Evolutionary conservation across 441 rosid species (phyloP).

Genomic region (Erodium texanum): DNA sequence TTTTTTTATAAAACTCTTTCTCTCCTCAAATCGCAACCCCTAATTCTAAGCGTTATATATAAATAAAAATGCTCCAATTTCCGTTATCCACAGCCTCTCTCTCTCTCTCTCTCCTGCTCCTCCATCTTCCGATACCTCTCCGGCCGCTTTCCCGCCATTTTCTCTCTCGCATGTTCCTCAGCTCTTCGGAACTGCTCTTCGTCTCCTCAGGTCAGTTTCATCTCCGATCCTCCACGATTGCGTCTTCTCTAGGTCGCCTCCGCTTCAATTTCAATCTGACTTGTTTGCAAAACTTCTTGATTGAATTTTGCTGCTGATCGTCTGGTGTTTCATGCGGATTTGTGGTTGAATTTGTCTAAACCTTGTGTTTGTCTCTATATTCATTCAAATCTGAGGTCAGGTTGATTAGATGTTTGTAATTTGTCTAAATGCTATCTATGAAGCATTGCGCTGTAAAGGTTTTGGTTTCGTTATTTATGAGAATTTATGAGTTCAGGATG

Average conservation of each 20-base stretch:
- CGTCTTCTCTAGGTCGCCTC: background rate
- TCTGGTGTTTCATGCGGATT: background rate
- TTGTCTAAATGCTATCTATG: background rate
- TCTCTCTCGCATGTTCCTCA: background rate
- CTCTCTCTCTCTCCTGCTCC: background rate
- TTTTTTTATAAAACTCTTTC: background rate
- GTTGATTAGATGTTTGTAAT: background rate
- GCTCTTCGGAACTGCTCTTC: background rate
- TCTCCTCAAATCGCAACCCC: background rate
- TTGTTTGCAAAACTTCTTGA: background rate
- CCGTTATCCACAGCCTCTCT: background rate
- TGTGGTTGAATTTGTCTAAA: background rate
- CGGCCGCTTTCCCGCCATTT: background rate
- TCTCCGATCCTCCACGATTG: background rate
- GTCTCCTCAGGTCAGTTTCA: background rate
- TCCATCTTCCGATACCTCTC: background rate
- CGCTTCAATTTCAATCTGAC: background rate
- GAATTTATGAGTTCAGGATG: background rate
- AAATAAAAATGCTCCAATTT: conserved; percentile 4
- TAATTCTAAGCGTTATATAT: background rate
- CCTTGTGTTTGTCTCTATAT: background rate
- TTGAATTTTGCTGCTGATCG: background rate
- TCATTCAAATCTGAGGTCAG: background rate
- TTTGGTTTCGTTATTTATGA: background rate
- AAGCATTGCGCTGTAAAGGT: background rate